Base-by-base conservation (phyloP, 1,139 yeast genomes). In the Lodderomyces parapsilosis region DNA sequence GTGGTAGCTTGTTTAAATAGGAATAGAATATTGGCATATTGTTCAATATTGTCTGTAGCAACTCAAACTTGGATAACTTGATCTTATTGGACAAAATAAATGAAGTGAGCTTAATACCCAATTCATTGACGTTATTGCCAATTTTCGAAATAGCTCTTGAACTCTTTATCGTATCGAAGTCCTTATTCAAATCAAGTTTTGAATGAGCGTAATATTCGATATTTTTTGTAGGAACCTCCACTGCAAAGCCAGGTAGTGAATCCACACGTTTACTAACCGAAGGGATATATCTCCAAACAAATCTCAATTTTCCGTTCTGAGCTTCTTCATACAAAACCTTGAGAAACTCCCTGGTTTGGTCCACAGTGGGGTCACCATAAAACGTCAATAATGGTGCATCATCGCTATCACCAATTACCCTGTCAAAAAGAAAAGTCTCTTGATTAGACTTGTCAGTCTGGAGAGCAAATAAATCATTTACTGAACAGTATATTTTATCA, bases 231-330 rank as follows among this genome's bases (percentile, higher is more conserved):
- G 81, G 74, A 40, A 85, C 58, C 35, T 76, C 83, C 5, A 76
- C 82, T 1, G 90, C 94, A 59, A 80, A 88, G 0, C 94, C 95
- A 8, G 78, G 56, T 25, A 86, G 57, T 0, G 54, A 39, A 36
- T 78, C 80, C 7, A 57, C 49, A 20, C 40, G 46, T 5, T 32
- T 22, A 2, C 42, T 30, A 2, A 60, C 42, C 19, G 23, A 36
- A 0, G 81, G 80, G 6, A 80, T 71, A 53, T 88, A 84, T 51
- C 97, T 74, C 85, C 96, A 80, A 2, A 83, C 76, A 58, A 87
- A 85, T 45, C 88, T 73, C 25, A 90, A 60, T 54, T 87, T 86
- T 0, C 88, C 94, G 1, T 67, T 60, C 7, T 65, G 57, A 0
- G 96, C 86, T 44, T 85, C 80, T 37, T 77, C 76, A 48, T 71